A percentile compares a stretch with the other conserved stretches of the same genome.
Evolutionary conservation across 2,329 filamentous ascomycete genomes (phyloP).

Genomic region (Herpotrichia juniperi): DNA sequence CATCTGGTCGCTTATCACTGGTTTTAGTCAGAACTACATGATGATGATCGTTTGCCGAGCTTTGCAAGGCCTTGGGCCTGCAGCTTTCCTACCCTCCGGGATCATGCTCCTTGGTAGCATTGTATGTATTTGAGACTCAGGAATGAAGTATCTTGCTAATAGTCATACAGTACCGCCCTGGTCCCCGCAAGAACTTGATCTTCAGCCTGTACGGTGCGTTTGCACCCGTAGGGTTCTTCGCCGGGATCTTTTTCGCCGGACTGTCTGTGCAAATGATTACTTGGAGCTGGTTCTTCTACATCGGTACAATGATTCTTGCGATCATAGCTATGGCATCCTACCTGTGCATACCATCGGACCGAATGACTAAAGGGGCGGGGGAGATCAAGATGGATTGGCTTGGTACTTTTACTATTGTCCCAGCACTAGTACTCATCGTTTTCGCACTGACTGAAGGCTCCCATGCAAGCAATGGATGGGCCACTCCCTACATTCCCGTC

Average conservation of each 20-base stretch:
- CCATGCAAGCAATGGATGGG: conserved; percentile 72
- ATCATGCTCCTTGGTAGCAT: conserved; percentile 69
- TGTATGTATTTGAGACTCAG: conserved; percentile 17
- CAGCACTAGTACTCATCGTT: conserved; percentile 71
- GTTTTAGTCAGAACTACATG: conserved; percentile 69
- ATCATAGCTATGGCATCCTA: conserved; percentile 35
- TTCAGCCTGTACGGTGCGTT: conserved; percentile 65
- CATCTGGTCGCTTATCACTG: conserved; percentile 71
- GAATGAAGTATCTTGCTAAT: background rate
- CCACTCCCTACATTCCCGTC: conserved; percentile 73
- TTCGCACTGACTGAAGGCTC: conserved; percentile 77
- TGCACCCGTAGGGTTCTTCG: conserved; percentile 55
- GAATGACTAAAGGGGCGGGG: conserved; percentile 11
- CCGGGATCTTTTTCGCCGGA: conserved; percentile 45
- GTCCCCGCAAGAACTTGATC: conserved; percentile 71
- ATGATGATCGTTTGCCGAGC: conserved; percentile 78
- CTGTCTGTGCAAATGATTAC: conserved; percentile 34
- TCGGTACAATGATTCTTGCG: conserved; percentile 40
- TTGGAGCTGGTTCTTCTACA: conserved; percentile 44
- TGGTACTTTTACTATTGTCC: conserved; percentile 41
- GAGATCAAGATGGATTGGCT: conserved; percentile 46
- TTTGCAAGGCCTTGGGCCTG: conserved; percentile 74
- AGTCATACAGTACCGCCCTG: conserved; percentile 62
- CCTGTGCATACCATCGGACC: conserved; percentile 34
- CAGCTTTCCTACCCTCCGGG: conserved; percentile 72